Conservation (phyloP, 805 yeast species). For the Komagataella populi region DNA sequence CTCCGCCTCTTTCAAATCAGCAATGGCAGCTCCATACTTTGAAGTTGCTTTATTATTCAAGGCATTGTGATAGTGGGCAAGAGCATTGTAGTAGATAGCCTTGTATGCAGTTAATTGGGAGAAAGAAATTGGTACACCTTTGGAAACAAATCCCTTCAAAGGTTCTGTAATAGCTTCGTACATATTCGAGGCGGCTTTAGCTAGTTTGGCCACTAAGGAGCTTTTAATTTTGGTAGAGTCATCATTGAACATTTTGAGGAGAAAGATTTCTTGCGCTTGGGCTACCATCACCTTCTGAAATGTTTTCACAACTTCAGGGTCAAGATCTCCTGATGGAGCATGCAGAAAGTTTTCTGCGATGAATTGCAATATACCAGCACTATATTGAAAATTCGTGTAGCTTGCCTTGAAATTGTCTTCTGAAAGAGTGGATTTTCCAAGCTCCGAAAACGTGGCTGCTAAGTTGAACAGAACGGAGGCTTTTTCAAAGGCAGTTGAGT, state of each 20-base stretch:
- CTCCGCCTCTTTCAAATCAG: conserved; percentile 39
- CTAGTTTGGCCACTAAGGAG: conserved; percentile 62
- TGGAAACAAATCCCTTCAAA: conserved; percentile 21
- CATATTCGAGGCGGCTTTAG: conserved; percentile 43
- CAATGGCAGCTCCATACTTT: conserved; percentile 69
- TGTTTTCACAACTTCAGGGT: conserved; percentile 53
- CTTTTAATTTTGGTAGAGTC: conserved; percentile 35
- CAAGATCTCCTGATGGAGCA: conserved; percentile 74
- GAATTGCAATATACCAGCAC: conserved; percentile 67
- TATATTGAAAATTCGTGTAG: conserved; percentile 48
- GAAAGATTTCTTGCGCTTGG: conserved; percentile 81
- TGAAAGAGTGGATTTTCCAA: conserved; percentile 24
- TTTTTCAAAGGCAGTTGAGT: conserved; percentile 79
- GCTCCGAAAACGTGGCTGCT: conserved; percentile 45
- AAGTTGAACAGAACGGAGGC: conserved; percentile 73
- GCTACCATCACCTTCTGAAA: conserved; percentile 59
- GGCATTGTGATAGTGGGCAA: conserved; percentile 50
- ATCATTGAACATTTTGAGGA: conserved; percentile 41
- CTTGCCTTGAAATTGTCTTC: conserved; percentile 42
- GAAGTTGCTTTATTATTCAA: conserved; percentile 35
- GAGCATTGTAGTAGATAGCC: conserved; percentile 36
- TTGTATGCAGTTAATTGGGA: conserved; percentile 36
- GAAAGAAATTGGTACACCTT: conserved; percentile 29
- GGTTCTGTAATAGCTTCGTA: conserved; percentile 39
- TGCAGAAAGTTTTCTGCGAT: conserved; percentile 73